phyloP scores from a whole-genome alignment of 2,329 filamentous ascomycete genomes.

The Penicillium sp. region DNA sequence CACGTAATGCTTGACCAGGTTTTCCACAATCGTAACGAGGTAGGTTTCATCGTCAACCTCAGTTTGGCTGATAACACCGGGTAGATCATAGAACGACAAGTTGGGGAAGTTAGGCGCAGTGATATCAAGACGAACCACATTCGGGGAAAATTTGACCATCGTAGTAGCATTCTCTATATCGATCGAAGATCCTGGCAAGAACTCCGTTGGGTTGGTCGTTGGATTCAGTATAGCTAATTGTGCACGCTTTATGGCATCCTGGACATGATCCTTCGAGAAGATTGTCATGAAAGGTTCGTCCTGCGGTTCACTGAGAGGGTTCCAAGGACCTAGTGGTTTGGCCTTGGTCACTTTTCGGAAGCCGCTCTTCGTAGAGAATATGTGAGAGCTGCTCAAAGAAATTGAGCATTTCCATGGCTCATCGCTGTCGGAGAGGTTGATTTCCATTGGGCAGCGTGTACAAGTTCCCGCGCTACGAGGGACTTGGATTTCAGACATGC shows the following conservation, averaged over 20 bases:
- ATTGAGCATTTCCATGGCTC: constrained; percentile 64
- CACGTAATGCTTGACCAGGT: constrained; percentile 68
- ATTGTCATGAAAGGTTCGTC: constrained; percentile 60
- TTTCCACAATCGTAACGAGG: constrained; percentile 67
- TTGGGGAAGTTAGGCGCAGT: constrained; percentile 67
- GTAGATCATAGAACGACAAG: constrained; percentile 79
- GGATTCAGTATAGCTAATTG: constrained; percentile 76
- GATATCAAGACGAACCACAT: constrained; percentile 73
- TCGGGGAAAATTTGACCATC: constrained; percentile 72
- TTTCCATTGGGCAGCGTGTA: constrained; percentile 76
- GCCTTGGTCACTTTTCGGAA: constrained; percentile 48
- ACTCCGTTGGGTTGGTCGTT: constrained; percentile 47
- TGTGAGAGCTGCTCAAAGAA: constrained; percentile 62
- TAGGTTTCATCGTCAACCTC: constrained; percentile 62
- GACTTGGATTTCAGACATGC: constrained; percentile 63
- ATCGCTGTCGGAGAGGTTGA: constrained; percentile 60
- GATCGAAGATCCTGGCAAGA: constrained; percentile 49
- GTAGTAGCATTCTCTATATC: constrained; percentile 26
- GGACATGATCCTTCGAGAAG: constrained; percentile 58
- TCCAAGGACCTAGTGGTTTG: constrained; percentile 65
- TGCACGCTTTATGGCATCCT: constrained; percentile 66
- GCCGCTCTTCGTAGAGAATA: constrained; percentile 38
- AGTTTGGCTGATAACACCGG: constrained; percentile 72
- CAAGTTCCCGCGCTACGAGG: constrained; percentile 70
- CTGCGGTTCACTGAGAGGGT: constrained; percentile 42